These are phyloP conservation scores for Cyberlindnera sargentensis DNA, from an alignment of 805 yeast species.

Conservation along the genomic window DNA sequence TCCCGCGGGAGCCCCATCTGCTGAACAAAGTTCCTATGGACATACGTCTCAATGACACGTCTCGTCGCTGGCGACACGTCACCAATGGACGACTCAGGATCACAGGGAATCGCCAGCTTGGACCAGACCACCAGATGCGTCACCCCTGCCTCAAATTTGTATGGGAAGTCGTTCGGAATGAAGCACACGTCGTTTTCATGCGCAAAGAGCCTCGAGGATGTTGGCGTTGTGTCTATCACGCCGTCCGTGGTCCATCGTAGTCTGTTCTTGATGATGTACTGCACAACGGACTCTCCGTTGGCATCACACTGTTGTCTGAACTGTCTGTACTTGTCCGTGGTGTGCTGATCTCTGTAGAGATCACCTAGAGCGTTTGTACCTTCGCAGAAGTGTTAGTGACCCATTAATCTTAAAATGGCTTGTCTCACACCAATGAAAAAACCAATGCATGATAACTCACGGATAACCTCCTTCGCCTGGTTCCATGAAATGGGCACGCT, in stretches of 20 bases:
- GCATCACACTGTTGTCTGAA: slow-evolving; percentile 37
- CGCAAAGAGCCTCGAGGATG: slow-evolving; percentile 19
- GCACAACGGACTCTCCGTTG: slow-evolving; percentile 35
- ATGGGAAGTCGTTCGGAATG: slow-evolving; percentile 58
- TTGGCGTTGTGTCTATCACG: slow-evolving; percentile 7
- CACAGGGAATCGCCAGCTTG: slow-evolving; percentile 37
- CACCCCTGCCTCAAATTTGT: slow-evolving; percentile 45
- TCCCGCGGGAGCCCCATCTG: slow-evolving; percentile 30
- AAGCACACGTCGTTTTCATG: slow-evolving; percentile 31
- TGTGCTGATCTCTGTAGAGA: slow-evolving; percentile 37
- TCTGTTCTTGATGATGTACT: slow-evolving; percentile 40
- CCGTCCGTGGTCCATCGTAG: slow-evolving; percentile 41
- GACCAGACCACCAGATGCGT: slow-evolving; percentile 65
- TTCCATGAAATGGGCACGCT: too few relatives aligned
- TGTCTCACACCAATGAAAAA: too few relatives aligned
- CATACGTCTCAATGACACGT: slow-evolving; percentile 39
- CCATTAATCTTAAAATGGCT: too few relatives aligned
- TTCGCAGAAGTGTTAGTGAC: not conserved
- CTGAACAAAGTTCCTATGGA: slow-evolving; percentile 36
- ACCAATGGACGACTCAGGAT: slow-evolving; percentile 46
- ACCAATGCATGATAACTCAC: not conserved
- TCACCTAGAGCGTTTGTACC: slow-evolving; percentile 8
- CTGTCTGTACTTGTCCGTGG: slow-evolving; percentile 35
- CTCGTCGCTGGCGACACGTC: slow-evolving; percentile 31
- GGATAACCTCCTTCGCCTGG: not conserved